Conservation (phyloP, 352 stramenopile species). For the Elongisporangium prolatum region DNA sequence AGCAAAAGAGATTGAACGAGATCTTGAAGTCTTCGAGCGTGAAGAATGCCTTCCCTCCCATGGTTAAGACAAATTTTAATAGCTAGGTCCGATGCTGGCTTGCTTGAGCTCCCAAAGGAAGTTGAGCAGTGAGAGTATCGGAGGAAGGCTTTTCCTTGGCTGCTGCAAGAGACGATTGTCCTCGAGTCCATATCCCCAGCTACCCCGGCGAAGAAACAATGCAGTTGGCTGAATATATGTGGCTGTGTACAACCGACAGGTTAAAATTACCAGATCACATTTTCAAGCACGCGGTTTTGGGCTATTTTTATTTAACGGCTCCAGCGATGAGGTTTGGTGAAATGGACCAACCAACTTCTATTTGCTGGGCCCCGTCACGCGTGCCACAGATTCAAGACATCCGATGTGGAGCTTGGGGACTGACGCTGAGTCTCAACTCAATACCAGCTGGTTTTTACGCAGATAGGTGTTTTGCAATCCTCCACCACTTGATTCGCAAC, state of each 20-base stretch:
- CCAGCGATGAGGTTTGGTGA: too few relatives aligned
- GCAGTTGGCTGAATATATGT: background rate
- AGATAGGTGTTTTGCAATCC: too few relatives aligned
- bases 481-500: too few relatives aligned
- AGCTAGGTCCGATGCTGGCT: background rate
- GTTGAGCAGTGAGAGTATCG: background rate
- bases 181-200: background rate
- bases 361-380: too few relatives aligned
- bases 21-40: conserved; percentile 38
- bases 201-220: background rate
- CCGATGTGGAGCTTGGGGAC: too few relatives aligned
- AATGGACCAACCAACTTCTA: too few relatives aligned
- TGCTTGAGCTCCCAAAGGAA: conserved; percentile 7
- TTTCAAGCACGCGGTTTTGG: background rate
- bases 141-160: conserved; percentile 15
- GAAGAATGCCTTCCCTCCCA: conserved; percentile 20
- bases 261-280: background rate
- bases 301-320: background rate
- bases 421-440: too few relatives aligned
- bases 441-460: too few relatives aligned
- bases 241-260: background rate
- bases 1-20: conserved; percentile 43
- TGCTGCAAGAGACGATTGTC: conserved; percentile 21
- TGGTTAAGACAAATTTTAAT: conserved; percentile 9
- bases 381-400: too few relatives aligned